Conservation (phyloP, 2,329 filamentous ascomycete species). For the Microdochium paspali region DNA sequence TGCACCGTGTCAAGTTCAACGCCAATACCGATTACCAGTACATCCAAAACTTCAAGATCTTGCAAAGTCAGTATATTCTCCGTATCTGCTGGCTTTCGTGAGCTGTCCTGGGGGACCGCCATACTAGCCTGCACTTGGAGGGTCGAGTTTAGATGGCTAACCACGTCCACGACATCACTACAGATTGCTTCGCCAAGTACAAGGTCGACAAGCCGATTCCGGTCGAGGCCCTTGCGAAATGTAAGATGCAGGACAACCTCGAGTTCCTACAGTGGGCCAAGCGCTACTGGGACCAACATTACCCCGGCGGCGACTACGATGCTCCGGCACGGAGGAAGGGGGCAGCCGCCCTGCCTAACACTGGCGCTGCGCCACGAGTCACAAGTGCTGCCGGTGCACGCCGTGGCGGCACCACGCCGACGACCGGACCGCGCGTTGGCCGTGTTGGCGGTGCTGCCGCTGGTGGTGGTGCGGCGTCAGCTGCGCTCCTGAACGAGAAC, state of each 20-base stretch:
- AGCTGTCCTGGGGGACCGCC: conserved; percentile 2
- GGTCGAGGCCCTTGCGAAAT: conserved; percentile 84
- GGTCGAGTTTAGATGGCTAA: too few species aligned
- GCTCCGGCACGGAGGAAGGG: conserved; percentile 78
- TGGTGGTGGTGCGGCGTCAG: conserved; percentile 45
- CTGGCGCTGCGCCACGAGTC: conserved; percentile 35
- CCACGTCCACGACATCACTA: too few species aligned
- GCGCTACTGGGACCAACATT: conserved; percentile 96
- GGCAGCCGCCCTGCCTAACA: conserved; percentile 49
- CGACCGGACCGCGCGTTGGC: conserved; percentile 37
- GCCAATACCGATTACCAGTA: conserved; percentile 96
- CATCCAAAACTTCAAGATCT: conserved; percentile 94
- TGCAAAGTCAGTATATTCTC: conserved; percentile 64
- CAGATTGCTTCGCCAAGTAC: conserved; percentile 79
- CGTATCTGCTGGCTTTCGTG: not conserved
- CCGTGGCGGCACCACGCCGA: conserved; percentile 52
- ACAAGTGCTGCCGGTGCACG: conserved; percentile 37
- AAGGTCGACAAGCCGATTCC: conserved; percentile 82
- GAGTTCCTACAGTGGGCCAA: conserved; percentile 98
- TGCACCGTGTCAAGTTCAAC: conserved; percentile 96
- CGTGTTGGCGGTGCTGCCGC: conserved; percentile 22
- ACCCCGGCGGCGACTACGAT: conserved; percentile 94
- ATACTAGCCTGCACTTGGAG: too few species aligned
- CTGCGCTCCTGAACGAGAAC: conserved; percentile 78
- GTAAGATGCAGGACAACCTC: conserved; percentile 99